phyloP scores from a whole-genome alignment of 305 asterid species.

The Fraxinus sp. region DNA sequence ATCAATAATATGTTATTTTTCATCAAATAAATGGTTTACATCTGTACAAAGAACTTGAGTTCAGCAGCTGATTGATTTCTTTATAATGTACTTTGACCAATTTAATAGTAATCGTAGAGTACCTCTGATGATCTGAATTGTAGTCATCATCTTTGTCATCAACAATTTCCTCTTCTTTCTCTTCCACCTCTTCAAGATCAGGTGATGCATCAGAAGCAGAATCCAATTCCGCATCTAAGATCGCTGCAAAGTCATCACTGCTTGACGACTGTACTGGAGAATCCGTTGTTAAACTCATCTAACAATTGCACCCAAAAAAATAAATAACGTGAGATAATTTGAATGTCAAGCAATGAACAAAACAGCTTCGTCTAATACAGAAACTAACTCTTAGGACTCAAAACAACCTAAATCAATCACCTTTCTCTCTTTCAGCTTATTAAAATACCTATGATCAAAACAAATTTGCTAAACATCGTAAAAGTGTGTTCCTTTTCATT shows the following conservation, averaged over 20 bases:
- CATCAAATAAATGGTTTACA: neutral
- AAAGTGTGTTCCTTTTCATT: neutral
- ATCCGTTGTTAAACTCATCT: constrained; percentile 73
- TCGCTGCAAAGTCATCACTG: constrained; percentile 71
- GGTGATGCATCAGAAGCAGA: constrained; percentile 55
- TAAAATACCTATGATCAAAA: neutral
- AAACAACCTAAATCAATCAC: neutral
- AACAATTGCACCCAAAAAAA: constrained; percentile 19
- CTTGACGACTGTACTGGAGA: constrained; percentile 77
- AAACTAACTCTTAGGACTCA: neutral
- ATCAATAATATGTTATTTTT: neutral
- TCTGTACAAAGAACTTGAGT: neutral
- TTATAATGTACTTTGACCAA: neutral
- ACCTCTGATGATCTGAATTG: constrained; percentile 33
- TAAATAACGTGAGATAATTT: constrained; percentile 1
- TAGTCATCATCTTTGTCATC: constrained; percentile 11
- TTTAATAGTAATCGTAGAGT: constrained; percentile 23
- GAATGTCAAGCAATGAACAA: neutral
- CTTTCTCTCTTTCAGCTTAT: neutral
- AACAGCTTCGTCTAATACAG: neutral
- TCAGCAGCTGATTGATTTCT: constrained; percentile 10
- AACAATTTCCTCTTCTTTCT: constrained; percentile 33
- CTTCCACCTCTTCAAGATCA: constrained; percentile 34
- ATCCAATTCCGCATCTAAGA: constrained; percentile 67
- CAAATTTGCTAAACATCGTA: neutral